Base-by-base conservation (phyloP, 2,329 filamentous ascomycete genomes). In the Fusarium marasasianum region DNA sequence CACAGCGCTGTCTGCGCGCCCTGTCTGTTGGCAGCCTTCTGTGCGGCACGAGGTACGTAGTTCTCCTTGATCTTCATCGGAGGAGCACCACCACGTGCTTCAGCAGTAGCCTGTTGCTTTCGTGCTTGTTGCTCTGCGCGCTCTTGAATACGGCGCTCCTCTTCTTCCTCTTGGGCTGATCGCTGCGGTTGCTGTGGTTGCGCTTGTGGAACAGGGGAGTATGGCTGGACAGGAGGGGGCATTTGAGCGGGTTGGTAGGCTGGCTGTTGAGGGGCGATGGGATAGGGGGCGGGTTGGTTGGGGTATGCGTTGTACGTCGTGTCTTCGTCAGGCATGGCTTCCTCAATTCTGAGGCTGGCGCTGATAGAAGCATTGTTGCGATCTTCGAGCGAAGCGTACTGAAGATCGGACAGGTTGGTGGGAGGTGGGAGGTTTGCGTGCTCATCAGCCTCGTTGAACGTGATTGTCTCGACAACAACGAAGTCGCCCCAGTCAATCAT, bases 401-500 rank as follows among this genome's bases (percentile, higher is more conserved):
- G 95, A 24, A 99, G 87, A 78, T 99, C 96, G 73, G 94, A 93
- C 47, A 98, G 90, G 10, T 93, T 95, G 8, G 94, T 96, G 3
- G 96, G 96, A 4, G 95, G 93, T 38, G 96, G 95, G 17, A 99
- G 91, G 73, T 96, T 92, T 43, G 91, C 91, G 72, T 93, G 90
- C 76, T 98, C 95, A 81, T 99, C 96, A 44, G 90, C 89, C 76
- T 98, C 95, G 66, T 91, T 95, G 82, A 99, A 99, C 22, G 94
- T 87, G 61, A 99, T 95, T 2, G 95, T 98, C 83, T 98, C 96
- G 50, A 98, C 95, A 26, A 99, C 93, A 40, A 96, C 92, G 78
- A 99, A 99, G 81, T 98, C 96, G 80, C 97, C 94, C 96, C 96
- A 99, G 82, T 99, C 96, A 72, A 99, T 96, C 77, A 96, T 93